Conservation (phyloP, 1,284 basidiomycete genomes). For the Leccinum griseonigrum region DNA sequence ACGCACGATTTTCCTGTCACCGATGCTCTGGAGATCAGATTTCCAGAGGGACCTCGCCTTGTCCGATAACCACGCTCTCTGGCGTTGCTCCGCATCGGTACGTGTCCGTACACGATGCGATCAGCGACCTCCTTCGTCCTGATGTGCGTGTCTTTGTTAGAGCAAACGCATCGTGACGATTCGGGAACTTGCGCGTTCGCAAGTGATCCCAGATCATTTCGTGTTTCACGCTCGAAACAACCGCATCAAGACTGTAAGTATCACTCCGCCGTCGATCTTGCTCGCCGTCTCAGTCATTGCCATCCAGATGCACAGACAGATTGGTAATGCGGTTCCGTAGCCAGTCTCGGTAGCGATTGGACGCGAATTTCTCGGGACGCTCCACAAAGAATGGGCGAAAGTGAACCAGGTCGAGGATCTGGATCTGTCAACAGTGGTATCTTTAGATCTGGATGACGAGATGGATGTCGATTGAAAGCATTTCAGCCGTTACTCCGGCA, state of each 20-base stretch:
- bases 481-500: background rate
- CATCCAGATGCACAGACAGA: conserved; percentile 69
- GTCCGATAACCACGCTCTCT: conserved; percentile 43
- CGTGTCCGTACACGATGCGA: conserved; percentile 65
- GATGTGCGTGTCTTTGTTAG: conserved; percentile 33
- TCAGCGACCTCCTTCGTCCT: conserved; percentile 51
- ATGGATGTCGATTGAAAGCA: conserved; percentile 30
- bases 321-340: conserved; percentile 74
- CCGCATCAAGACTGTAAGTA: conserved; percentile 57
- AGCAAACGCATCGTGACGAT: conserved; percentile 65
- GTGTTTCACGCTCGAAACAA: conserved; percentile 51
- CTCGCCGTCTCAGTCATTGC: background rate
- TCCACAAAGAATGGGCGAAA: conserved; percentile 50
- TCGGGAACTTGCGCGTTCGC: conserved; percentile 70
- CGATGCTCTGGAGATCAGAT: conserved; percentile 46
- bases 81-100: conserved; percentile 52
- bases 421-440: conserved; percentile 5
- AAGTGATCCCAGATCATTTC: conserved; percentile 74
- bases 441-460: conserved; percentile 16
- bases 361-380: conserved; percentile 49
- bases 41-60: conserved; percentile 40
- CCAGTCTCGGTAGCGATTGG: conserved; percentile 62
- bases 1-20: conserved; percentile 58
- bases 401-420: conserved; percentile 12
- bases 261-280: background rate